phyloP scores from a whole-genome alignment of 176 grass and related monocot species.

The Otatea glauca region DNA sequence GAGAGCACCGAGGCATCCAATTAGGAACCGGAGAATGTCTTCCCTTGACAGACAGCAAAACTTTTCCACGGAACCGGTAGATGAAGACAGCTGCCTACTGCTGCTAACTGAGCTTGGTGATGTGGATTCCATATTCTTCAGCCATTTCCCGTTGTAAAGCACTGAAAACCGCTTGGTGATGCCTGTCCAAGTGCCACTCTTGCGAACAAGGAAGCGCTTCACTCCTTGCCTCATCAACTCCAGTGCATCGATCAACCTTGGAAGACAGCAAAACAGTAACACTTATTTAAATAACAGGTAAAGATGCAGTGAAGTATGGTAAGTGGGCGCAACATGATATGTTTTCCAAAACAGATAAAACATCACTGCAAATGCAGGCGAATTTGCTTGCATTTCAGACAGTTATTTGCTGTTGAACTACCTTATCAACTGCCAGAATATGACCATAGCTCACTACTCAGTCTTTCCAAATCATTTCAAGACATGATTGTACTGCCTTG shows the following conservation, averaged over 20 bases:
- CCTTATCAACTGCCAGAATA: not conserved
- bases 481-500: conserved; percentile 28
- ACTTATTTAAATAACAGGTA: conserved; percentile 11
- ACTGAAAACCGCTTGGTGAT: conserved; percentile 85
- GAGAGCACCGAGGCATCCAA: conserved; percentile 89
- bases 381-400: not conserved
- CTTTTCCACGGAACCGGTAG: conserved; percentile 47
- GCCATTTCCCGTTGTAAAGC: conserved; percentile 88
- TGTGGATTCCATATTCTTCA: conserved; percentile 63
- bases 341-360: not conserved
- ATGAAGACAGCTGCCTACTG: conserved; percentile 31
- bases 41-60: conserved; percentile 91
- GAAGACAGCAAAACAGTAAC: conserved; percentile 11
- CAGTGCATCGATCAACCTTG: conserved; percentile 90
- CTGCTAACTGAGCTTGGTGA: conserved; percentile 54
- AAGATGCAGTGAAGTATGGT: not conserved
- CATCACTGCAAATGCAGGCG: not conserved
- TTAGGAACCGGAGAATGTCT: conserved; percentile 87
- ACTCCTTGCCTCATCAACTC: conserved; percentile 96
- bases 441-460: conserved; percentile 7
- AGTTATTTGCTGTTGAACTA: conserved; percentile 3
- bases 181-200: conserved; percentile 76
- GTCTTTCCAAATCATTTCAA: not conserved
- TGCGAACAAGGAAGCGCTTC: conserved; percentile 86
- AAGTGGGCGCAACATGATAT: not conserved